Evolutionary conservation across 768 basidiomycete species (phyloP).

Genomic region (Rhodosporidiobolus sp.): DNA sequence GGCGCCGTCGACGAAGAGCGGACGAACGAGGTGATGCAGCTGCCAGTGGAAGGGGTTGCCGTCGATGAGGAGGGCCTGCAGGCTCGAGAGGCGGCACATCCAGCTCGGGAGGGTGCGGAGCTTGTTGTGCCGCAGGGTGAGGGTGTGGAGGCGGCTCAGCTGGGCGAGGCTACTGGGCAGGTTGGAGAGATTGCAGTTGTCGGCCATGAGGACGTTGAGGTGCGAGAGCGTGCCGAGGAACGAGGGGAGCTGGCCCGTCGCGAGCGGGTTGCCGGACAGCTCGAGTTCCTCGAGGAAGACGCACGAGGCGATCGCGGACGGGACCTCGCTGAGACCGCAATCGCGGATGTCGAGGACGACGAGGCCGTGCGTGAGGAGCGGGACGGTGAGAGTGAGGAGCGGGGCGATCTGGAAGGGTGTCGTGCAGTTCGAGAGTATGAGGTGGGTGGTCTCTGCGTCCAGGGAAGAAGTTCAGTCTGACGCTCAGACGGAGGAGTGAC

Average conservation of each 20-base stretch:
- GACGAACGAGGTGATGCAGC: slow-evolving; percentile 84
- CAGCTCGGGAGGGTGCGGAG: slow-evolving; percentile 87
- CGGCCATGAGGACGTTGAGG: slow-evolving; percentile 86
- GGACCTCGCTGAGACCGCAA: neutral
- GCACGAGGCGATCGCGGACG: neutral
- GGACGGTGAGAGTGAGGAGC: slow-evolving; percentile 68
- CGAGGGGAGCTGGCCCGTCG: slow-evolving; percentile 70
- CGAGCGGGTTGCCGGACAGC: slow-evolving; percentile 80
- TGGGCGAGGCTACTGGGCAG: slow-evolving; percentile 71
- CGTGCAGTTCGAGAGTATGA: slow-evolving; percentile 75
- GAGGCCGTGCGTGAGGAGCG: slow-evolving; percentile 70
- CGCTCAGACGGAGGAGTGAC: neutral
- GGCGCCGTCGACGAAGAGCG: slow-evolving; percentile 63
- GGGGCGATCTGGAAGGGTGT: slow-evolving; percentile 73
- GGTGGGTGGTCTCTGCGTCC: slow-evolving; percentile 79
- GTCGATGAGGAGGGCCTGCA: slow-evolving; percentile 88
- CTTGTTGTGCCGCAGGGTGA: slow-evolving; percentile 83
- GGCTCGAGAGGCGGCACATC: slow-evolving; percentile 74
- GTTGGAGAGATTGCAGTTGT: slow-evolving; percentile 73
- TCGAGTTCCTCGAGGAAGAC: slow-evolving; percentile 85
- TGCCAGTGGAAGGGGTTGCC: slow-evolving; percentile 93
- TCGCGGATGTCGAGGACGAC: slow-evolving; percentile 82
- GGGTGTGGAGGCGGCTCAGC: slow-evolving; percentile 77
- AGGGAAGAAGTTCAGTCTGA: neutral
- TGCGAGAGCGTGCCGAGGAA: slow-evolving; percentile 74